Evolutionary conservation across 2,329 filamentous ascomycete species (phyloP).

Genomic region (Colletotrichum sp.): DNA sequence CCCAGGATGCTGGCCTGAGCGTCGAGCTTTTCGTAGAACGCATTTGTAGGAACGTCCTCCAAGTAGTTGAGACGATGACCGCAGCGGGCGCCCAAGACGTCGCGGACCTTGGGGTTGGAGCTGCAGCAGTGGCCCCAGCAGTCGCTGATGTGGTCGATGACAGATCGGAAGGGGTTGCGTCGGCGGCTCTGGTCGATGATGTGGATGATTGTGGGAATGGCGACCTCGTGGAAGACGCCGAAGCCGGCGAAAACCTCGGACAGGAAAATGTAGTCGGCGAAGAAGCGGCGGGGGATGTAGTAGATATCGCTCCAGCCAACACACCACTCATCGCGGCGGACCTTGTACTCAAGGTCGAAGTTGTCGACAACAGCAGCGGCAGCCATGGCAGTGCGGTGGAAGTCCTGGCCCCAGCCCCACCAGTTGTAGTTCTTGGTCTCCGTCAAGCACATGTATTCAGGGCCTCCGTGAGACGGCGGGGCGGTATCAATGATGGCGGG

Average conservation of each 20-base stretch:
- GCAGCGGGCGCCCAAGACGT: conserved; percentile 21
- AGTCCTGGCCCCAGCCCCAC: conserved; percentile 25
- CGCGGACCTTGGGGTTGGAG: conserved; percentile 19
- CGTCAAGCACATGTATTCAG: conserved; percentile 26
- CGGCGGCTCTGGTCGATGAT: conserved; percentile 32
- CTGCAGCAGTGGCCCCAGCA: conserved; percentile 25
- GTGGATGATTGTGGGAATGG: conserved; percentile 33
- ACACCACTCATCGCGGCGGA: conserved; percentile 29
- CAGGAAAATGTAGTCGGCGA: conserved; percentile 34
- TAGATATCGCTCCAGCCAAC: conserved; percentile 38
- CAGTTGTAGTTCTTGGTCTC: conserved; percentile 24
- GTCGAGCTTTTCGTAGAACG: conserved; percentile 21
- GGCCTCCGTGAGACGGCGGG: conserved; percentile 21
- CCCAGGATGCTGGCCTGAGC: conserved; percentile 11
- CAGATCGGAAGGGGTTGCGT: conserved; percentile 12
- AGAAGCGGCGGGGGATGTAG: conserved; percentile 35
- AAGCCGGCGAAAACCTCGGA: conserved; percentile 26
- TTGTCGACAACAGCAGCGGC: conserved; percentile 19
- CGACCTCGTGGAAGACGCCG: conserved; percentile 34
- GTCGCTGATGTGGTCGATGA: conserved; percentile 22
- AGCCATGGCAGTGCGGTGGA: conserved; percentile 22
- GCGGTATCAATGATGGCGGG: conserved; percentile 24
- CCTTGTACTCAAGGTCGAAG: conserved; percentile 26
- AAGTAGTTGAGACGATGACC: conserved; percentile 24
- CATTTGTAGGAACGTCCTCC: conserved; percentile 13